These are phyloP conservation scores for Sporopachydermia lactativora DNA, from an alignment of 805 yeast species.

Conservation along the genomic window DNA sequence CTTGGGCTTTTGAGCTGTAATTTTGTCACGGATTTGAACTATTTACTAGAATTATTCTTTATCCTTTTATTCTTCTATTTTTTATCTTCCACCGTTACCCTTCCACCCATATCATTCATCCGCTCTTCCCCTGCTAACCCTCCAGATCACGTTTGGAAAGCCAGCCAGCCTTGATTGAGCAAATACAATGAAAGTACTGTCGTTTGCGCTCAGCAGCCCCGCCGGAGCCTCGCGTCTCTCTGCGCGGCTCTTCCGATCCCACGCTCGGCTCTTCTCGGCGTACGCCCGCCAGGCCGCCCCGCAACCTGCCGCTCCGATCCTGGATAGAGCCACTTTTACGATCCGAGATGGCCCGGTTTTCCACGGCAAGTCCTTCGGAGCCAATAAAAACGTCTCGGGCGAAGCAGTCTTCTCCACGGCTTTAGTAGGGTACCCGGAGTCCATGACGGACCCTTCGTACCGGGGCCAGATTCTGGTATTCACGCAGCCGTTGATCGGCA, in stretches of 20 bases:
- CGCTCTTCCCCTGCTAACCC: neutral
- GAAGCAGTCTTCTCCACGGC: conserved; percentile 98
- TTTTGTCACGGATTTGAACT: too few species aligned
- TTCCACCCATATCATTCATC: too few species aligned
- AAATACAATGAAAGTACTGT: conserved; percentile 2
- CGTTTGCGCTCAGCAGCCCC: conserved; percentile 4
- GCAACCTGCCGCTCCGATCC: conserved; percentile 10
- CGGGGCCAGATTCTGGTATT: conserved; percentile 93
- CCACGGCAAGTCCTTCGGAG: conserved; percentile 92
- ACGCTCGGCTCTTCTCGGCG: conserved; percentile 2
- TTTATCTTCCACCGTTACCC: too few species aligned
- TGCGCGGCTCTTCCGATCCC: conserved; percentile 6
- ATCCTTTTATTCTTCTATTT: too few species aligned
- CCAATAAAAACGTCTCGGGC: conserved; percentile 82
- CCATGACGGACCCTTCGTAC: conserved; percentile 98
- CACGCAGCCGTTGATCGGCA: conserved; percentile 95
- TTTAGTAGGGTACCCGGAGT: conserved; percentile 95
- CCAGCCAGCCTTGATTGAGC: conserved; percentile 23
- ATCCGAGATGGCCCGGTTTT: conserved; percentile 89
- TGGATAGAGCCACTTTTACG: conserved; percentile 80
- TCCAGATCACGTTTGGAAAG: conserved; percentile 39
- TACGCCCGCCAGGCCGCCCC: conserved; percentile 4
- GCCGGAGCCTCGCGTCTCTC: conserved; percentile 7
- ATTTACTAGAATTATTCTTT: too few species aligned
- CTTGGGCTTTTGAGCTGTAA: too few species aligned